A percentile compares a stretch with the other conserved stretches of the same genome.
phyloP scores from a whole-genome alignment of 129 eudicot genomes.

The Ambrosia artemisiifolia region DNA sequence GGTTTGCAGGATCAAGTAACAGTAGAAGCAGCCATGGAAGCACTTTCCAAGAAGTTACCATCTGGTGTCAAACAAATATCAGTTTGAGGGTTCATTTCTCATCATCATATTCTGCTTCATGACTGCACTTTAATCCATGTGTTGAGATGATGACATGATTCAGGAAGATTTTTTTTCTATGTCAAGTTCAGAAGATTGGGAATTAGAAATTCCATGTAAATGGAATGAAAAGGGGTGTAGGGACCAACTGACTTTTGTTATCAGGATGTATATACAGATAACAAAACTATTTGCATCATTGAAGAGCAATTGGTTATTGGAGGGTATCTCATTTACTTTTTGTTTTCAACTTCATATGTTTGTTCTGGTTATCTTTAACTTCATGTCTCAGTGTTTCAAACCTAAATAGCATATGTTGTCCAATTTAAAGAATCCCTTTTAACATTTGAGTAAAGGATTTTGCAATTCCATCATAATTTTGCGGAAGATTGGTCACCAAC shows the following conservation, averaged over 20 bases:
- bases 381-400: not conserved
- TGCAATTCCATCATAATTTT: no score
- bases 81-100: conserved; percentile 20
- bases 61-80: conserved; percentile 18
- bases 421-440: no score
- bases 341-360: not conserved
- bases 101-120: conserved; percentile 13
- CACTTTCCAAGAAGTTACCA: conserved; percentile 51
- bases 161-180: not conserved
- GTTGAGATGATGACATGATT: conserved; percentile 17
- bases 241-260: conserved; percentile 15
- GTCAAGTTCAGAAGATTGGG: not conserved
- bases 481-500: no score
- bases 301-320: conserved; percentile 14
- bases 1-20: conserved; percentile 62
- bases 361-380: not conserved
- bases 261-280: conserved; percentile 28
- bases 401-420: no score
- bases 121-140: conserved; percentile 1
- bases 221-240: conserved; percentile 12
- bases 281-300: conserved; percentile 23
- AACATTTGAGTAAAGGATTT: no score
- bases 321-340: conserved; percentile 1
- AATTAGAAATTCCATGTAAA: conserved; percentile 2
- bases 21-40: conserved; percentile 61